A percentile compares a stretch with the other conserved stretches of the same genome.
Conservation (phyloP, 306 rosid species). For the Rosa chinensis region DNA sequence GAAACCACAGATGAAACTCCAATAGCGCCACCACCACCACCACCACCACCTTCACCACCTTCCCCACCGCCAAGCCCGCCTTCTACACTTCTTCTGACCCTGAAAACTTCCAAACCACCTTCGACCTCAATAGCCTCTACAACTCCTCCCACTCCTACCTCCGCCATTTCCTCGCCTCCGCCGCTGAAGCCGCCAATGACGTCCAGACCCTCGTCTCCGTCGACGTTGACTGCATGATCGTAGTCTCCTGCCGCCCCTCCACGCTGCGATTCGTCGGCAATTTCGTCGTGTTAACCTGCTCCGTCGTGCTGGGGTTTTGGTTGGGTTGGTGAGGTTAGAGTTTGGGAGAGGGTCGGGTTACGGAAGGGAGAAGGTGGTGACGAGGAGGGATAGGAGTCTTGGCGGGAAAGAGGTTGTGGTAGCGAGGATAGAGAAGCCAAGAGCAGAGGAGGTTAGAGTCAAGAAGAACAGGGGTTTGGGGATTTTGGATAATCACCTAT, state of each 20-base stretch:
- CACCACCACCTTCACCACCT: conserved; percentile 21
- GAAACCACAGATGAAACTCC: conserved; percentile 36
- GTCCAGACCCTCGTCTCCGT: conserved; percentile 58
- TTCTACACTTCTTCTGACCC: conserved; percentile 26
- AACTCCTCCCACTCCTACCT: conserved; percentile 33
- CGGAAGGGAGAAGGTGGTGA: too few relatives aligned
- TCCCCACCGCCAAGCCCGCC: conserved; percentile 22
- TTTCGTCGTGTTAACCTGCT: conserved; percentile 30
- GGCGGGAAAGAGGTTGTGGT: too few relatives aligned
- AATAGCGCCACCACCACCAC: conserved; percentile 20
- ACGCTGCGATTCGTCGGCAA: conserved; percentile 57
- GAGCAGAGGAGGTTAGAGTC: too few relatives aligned
- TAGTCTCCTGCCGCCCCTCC: conserved; percentile 72
- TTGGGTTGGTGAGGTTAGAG: too few relatives aligned
- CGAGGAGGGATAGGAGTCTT: too few relatives aligned
- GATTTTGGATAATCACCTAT: too few relatives aligned
- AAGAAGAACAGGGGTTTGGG: too few relatives aligned
- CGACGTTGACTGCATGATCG: conserved; percentile 41
- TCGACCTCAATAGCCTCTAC: conserved; percentile 52
- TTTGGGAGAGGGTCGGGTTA: too few relatives aligned
- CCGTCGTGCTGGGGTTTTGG: conserved; percentile 36
- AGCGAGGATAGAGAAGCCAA: too few relatives aligned
- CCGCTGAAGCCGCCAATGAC: conserved; percentile 54
- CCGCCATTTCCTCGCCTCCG: conserved; percentile 42
- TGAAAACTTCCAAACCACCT: conserved; percentile 49